Base-by-base conservation (phyloP, 2,329 filamentous ascomycete species). In the Neonectria faginata region DNA sequence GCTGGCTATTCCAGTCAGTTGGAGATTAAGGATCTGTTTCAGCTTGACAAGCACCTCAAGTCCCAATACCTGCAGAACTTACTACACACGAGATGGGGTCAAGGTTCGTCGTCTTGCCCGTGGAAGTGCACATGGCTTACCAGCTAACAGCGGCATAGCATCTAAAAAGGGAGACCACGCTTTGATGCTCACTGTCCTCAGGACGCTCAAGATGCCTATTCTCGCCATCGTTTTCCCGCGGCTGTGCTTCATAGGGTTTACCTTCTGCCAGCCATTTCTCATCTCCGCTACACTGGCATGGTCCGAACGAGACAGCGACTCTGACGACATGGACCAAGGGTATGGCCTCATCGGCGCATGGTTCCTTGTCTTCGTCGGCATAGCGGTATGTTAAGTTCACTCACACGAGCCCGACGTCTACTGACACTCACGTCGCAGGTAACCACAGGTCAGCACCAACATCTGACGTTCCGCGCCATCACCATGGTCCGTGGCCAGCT, bases 401-500 rank as follows among this genome's bases (percentile, higher is more conserved):
- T 29, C 1, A n/a, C 1, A 9, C 3, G 0, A 16, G 0, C 12
- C 29, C 39, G 48, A 36, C 5, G 51, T 22, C 1, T 9, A 44
- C 64, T 71, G 25, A 70, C 12, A 0, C 0, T 20, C 2, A 12
- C 25, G 25, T 25, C 0, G 41, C n/a, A 71, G 69, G 58, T 66
- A 3, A 55, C 65, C 14, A 55, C 27, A 1, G 54, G 61, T 14
- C 67, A 67, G 29, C 66, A 69, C 1, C 61, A 70, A 11, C 67
- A 71, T 12, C 56, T 75, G 27, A 69, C 73, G 0, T 67, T 58
- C 27, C 78, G 80, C 0, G 69, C 68, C 14, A 61, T 73, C 14
- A 73, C 72, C 8, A 78, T 78, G 71, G 58, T 68, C 2, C 73
- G 81, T 10, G 76, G 72, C 0, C 67, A 71, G 16, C 69, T 80